Percentiles rank a stretch among this genome's conserved stretches.
Conservation (phyloP, 2,329 filamentous ascomycete genomes). For the Paraphoma sp. region DNA sequence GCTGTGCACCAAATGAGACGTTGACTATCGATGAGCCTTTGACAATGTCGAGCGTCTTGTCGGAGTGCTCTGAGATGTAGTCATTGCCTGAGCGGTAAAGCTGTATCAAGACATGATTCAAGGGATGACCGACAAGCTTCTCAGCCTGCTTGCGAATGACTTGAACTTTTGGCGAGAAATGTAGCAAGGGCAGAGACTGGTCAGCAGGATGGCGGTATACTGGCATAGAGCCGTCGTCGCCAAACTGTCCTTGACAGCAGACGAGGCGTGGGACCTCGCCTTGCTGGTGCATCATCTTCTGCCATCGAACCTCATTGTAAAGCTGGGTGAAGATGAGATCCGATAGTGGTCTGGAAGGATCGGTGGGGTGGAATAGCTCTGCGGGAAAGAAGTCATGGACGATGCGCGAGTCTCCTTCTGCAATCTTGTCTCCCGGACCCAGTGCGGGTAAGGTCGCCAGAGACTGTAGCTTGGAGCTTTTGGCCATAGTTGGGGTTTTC, state of each 20-base stretch:
- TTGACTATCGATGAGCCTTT: constrained; percentile 86
- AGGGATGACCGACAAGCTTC: constrained; percentile 72
- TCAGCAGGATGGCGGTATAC: constrained; percentile 96
- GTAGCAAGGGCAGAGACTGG: constrained; percentile 77
- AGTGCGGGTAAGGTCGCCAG: constrained; percentile 48
- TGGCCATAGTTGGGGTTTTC: constrained; percentile 15
- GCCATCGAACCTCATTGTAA: constrained; percentile 80
- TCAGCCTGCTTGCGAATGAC: constrained; percentile 74
- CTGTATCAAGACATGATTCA: constrained; percentile 95
- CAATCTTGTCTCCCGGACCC: constrained; percentile 65
- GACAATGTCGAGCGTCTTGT: constrained; percentile 93
- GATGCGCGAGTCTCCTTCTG: constrained; percentile 81
- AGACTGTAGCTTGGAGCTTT: constrained; percentile 44
- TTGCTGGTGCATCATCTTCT: constrained; percentile 89
- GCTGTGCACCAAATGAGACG: constrained; percentile 87
- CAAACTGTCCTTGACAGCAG: constrained; percentile 80
- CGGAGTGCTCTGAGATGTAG: constrained; percentile 94
- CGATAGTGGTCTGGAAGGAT: constrained; percentile 51
- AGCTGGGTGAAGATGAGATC: constrained; percentile 72
- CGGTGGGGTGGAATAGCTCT: constrained; percentile 29
- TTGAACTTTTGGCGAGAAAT: constrained; percentile 77
- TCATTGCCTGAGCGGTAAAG: constrained; percentile 88
- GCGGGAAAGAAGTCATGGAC: constrained; percentile 71
- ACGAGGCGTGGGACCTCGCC: constrained; percentile 91
- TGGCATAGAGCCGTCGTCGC: constrained; percentile 74